Evolutionary conservation across 1,284 basidiomycete genomes (phyloP).

Genomic region (Takashimella tepidaria): DNA sequence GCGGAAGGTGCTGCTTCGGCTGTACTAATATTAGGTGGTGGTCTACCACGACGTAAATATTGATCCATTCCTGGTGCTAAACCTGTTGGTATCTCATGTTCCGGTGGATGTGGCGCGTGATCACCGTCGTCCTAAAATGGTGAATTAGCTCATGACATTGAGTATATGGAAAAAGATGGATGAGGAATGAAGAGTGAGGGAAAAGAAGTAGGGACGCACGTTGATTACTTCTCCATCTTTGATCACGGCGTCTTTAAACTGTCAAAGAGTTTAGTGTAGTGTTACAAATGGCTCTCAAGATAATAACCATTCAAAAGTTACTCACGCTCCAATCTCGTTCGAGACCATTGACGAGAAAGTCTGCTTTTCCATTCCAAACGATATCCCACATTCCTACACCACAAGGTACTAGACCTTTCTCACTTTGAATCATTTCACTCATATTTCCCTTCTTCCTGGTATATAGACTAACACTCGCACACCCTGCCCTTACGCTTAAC

Average conservation of each 20-base stretch:
- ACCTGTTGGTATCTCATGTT: slow-evolving; percentile 40
- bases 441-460: slow-evolving; percentile 15
- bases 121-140: slow-evolving; percentile 33
- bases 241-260: slow-evolving; percentile 36
- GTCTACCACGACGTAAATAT: slow-evolving; percentile 17
- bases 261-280: no score
- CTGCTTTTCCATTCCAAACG: slow-evolving; percentile 38
- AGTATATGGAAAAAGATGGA: background rate
- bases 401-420: no score
- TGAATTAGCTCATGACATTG: background rate
- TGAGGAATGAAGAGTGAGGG: background rate
- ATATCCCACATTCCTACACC: slow-evolving; percentile 40
- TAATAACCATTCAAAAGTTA: slow-evolving; percentile 1
- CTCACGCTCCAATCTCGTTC: slow-evolving; percentile 46
- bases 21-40: background rate
- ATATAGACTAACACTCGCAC: slow-evolving; percentile 43
- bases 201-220: slow-evolving; percentile 17
- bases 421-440: background rate
- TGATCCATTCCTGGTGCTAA: slow-evolving; percentile 38
- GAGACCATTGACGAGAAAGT: slow-evolving; percentile 43
- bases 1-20: background rate
- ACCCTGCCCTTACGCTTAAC: slow-evolving; percentile 40
- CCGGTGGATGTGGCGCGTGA: slow-evolving; percentile 22
- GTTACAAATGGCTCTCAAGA: background rate
- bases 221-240: slow-evolving; percentile 39